Evolutionary conservation across 768 basidiomycete genomes (phyloP).

Genomic region (Suillus clintonianus): DNA sequence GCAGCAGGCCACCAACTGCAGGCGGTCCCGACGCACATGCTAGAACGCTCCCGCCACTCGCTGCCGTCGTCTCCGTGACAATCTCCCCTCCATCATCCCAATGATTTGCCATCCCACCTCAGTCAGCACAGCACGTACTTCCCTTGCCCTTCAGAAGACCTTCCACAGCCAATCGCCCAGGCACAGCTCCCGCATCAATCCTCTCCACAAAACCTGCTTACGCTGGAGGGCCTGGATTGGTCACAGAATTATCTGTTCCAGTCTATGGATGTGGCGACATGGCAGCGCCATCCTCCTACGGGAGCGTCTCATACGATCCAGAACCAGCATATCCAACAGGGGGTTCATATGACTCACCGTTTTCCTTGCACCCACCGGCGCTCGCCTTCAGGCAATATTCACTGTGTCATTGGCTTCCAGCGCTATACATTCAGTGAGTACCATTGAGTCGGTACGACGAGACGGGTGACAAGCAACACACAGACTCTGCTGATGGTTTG

Average conservation of each 20-base stretch:
- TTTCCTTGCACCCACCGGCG: constrained; percentile 76
- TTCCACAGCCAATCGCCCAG: constrained; percentile 63
- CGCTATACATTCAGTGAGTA: too few species aligned
- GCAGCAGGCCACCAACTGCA: constrained; percentile 56
- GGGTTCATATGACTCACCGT: constrained; percentile 60
- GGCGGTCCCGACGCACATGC: constrained; percentile 43
- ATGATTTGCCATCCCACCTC: constrained; percentile 39
- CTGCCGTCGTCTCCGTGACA: constrained; percentile 75
- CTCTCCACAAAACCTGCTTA: constrained; percentile 44
- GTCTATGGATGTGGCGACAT: constrained; percentile 41
- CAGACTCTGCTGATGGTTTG: too few species aligned
- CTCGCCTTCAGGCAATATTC: too few species aligned
- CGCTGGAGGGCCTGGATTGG: constrained; percentile 55
- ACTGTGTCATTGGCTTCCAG: too few species aligned
- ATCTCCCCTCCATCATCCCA: constrained; percentile 50
- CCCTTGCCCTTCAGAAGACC: constrained; percentile 59
- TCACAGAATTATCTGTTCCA: constrained; percentile 45
- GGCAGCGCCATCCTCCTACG: constrained; percentile 35
- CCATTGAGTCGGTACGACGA: too few species aligned
- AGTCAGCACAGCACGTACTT: constrained; percentile 52
- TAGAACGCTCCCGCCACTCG: constrained; percentile 71
- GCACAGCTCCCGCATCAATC: constrained; percentile 70
- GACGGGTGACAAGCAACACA: too few species aligned
- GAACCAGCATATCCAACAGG: constrained; percentile 22
- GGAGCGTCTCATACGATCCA: constrained; percentile 23